phyloP scores from a whole-genome alignment of 2,329 filamentous ascomycete species.

The Colletotrichum orbiculare region DNA sequence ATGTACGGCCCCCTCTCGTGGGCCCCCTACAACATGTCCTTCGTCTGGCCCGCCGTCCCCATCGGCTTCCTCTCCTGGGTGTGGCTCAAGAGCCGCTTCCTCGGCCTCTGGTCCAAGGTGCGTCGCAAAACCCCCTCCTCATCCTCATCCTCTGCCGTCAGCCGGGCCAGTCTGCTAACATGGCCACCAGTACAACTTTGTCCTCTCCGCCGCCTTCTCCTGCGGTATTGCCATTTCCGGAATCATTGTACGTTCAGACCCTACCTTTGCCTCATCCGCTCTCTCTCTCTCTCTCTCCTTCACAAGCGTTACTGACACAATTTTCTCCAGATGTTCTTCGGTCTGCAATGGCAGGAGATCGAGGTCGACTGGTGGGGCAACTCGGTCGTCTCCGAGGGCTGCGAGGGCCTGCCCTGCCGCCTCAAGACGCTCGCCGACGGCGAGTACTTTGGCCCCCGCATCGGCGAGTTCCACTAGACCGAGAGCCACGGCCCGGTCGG shows the following conservation, averaged over 20 bases:
- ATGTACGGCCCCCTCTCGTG: constrained; percentile 53
- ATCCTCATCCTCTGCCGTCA: rapidly evolving
- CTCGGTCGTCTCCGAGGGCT: constrained; percentile 41
- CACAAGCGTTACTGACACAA: too few relatives aligned
- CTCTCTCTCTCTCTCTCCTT: too few relatives aligned
- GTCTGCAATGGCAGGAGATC: constrained; percentile 52
- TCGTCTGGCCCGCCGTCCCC: constrained; percentile 58
- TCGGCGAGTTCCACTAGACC: constrained; percentile 33
- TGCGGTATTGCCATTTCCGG: constrained; percentile 58
- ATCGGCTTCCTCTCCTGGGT: constrained; percentile 61
- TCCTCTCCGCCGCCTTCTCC: constrained; percentile 58
- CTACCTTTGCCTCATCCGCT: too few relatives aligned
- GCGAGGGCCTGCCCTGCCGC: constrained; percentile 42
- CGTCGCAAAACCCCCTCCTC: constrained; percentile 17
- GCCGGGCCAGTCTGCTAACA: constrained; percentile 7
- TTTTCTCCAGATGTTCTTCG: constrained; percentile 54
- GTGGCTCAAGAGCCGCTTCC: constrained; percentile 56
- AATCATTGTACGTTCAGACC: constrained; percentile 44
- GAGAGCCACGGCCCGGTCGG: background rate
- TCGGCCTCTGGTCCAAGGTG: constrained; percentile 62
- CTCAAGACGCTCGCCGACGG: constrained; percentile 40
- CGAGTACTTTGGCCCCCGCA: constrained; percentile 47
- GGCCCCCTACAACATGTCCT: constrained; percentile 61
- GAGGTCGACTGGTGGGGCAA: constrained; percentile 60
- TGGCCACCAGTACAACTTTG: constrained; percentile 55